Base-by-base conservation (phyloP, 2,329 filamentous ascomycete species). In the Alternaria sp. region DNA sequence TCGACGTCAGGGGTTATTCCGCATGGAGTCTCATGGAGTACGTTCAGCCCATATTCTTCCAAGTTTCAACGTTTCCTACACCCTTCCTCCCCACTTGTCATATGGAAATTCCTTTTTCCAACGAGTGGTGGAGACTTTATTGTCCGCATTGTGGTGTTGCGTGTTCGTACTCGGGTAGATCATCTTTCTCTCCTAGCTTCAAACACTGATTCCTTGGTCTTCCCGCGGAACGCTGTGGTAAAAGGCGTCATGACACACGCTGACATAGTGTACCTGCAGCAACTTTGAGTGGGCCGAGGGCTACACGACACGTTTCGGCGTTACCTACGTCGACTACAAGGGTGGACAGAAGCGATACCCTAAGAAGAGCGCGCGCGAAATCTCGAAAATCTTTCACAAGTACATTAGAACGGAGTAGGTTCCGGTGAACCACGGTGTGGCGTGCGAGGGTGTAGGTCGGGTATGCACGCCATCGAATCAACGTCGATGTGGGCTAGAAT, bases 221-320 rank as follows among this genome's bases (percentile, higher is more conserved):
- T 54, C 44, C 41, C 32, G 24, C 20, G 46, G 43, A 51, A 53
- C n/a, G 16, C 7, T 5, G 51, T 42, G 20, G 32, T 16, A 49
- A 18, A 41, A 14, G 39, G 34, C 36, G 34, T 49, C 30, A 36
- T 34, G 46, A 34, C 47, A 44, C 57, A 39, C n/a, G 16, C 39
- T 61, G 36, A 61, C 44, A 30, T 43, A 14, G 42, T 59, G 43
- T 68, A 59, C 64, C 57, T 71, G 56, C 71, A 87, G 85, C 80
- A 94, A 94, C 82, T 94, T 94, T 72, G 92, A 94, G 79, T 94
- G 91, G 91, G 91, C 92, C n/a, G 92, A 96, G 77, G 92, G 92
- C 11, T 96, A 94, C 74, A 89, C 92, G 81, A 95, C 92, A 43
- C 86, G 92, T 41, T 96, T 96, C 71, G 92, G 92, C 26, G 91